These are phyloP conservation scores for Fusarium temperatum DNA, from an alignment of 2,329 filamentous ascomycete species.

Conservation along the genomic window DNA sequence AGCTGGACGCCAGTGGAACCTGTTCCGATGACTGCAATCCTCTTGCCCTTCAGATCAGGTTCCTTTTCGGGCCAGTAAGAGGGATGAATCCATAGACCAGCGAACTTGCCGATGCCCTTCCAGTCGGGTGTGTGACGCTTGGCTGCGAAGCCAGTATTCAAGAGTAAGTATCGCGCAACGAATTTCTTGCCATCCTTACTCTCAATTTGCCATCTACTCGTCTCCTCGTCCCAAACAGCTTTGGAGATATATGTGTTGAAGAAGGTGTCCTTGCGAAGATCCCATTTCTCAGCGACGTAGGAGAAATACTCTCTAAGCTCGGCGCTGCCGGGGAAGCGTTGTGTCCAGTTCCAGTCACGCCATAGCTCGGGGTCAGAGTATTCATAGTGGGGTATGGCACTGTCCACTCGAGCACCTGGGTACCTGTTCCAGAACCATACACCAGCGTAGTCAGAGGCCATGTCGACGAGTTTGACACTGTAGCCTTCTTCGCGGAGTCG, in stretches of 20 bases:
- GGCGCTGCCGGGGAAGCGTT: not conserved
- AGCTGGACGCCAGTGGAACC: not conserved
- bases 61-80: not conserved
- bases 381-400: not conserved
- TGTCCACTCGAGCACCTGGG: not conserved
- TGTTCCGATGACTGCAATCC: not conserved
- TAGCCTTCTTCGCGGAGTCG: not conserved
- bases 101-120: not conserved
- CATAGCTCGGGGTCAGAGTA: not conserved
- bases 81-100: not conserved
- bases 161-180: not conserved
- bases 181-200: not conserved
- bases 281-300: not conserved
- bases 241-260: slow-evolving; percentile 50
- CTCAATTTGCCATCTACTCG: not conserved
- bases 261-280: slow-evolving; percentile 31
- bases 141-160: not conserved
- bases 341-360: not conserved
- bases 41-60: not conserved
- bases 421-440: not conserved
- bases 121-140: not conserved
- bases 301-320: not conserved
- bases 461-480: not conserved
- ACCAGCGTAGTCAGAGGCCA: not conserved
- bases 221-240: not conserved